phyloP scores from a whole-genome alignment of 1,139 yeast genomes.

The Suhomyces ambrosiae region DNA sequence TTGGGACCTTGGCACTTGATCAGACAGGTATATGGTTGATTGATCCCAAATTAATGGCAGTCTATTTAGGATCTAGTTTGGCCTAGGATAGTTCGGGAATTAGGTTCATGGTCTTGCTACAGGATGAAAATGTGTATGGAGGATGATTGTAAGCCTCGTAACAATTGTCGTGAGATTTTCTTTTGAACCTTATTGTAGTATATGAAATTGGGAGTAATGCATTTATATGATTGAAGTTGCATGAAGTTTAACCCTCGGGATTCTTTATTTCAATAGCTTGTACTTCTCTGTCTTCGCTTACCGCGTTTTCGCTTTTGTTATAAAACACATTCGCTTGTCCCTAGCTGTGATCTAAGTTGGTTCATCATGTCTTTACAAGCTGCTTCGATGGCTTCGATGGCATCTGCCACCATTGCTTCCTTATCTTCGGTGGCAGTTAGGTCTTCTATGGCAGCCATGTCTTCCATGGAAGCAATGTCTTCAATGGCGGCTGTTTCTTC shows the following conservation, averaged over 20 bases:
- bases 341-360: background rate
- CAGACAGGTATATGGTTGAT: no score
- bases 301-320: background rate
- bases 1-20: no score
- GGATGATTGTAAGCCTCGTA: background rate
- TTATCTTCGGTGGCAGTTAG: background rate
- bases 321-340: background rate
- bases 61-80: no score
- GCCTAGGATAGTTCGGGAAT: background rate
- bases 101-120: background rate
- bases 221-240: no score
- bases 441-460: background rate
- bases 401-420: background rate
- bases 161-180: background rate
- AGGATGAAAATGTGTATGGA: no score
- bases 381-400: background rate
- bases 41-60: no score
- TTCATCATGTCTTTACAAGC: background rate
- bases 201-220: background rate
- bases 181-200: conserved; percentile 1
- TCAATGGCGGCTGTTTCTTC: background rate
- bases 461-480: background rate
- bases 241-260: no score
- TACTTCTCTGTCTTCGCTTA: no score
- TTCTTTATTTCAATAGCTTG: no score